phyloP scores from a whole-genome alignment of 129 eudicot species.

The Helianthus tuberosus region DNA sequence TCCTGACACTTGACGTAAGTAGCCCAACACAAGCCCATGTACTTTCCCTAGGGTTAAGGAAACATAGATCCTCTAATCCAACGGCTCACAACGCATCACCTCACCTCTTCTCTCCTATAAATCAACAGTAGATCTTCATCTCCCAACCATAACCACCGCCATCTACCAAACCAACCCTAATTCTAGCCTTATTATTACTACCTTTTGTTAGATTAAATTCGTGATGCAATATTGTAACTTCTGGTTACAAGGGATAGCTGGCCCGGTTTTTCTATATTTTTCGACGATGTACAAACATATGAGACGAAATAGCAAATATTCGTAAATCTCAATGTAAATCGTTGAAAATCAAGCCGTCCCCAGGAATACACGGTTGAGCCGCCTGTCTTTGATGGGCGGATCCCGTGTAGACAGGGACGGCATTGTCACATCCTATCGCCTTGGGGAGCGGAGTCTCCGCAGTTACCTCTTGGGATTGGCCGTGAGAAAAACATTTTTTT shows the following conservation, averaged over 20 bases:
- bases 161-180: neutral
- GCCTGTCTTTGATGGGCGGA: neutral
- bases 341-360: constrained; percentile 33
- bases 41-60: constrained; percentile 5
- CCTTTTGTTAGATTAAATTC: no score
- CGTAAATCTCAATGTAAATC: constrained; percentile 36
- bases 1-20: neutral
- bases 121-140: neutral
- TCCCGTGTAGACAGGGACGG: constrained; percentile 26
- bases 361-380: constrained; percentile 25
- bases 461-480: constrained; percentile 43
- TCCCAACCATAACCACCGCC: neutral
- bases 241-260: no score
- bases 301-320: constrained; percentile 23
- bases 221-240: no score
- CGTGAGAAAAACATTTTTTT: constrained; percentile 39
- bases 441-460: constrained; percentile 53
- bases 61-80: constrained; percentile 1
- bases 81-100: constrained; percentile 28
- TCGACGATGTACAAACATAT: constrained; percentile 4
- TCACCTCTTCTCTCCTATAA: constrained; percentile 16
- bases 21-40: constrained; percentile 11
- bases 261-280: no score
- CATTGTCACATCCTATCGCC: constrained; percentile 47
- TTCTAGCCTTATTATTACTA: neutral